These are phyloP conservation scores for Microdochium paspali DNA, from an alignment of 2,329 filamentous ascomycete genomes.

Conservation along the genomic window DNA sequence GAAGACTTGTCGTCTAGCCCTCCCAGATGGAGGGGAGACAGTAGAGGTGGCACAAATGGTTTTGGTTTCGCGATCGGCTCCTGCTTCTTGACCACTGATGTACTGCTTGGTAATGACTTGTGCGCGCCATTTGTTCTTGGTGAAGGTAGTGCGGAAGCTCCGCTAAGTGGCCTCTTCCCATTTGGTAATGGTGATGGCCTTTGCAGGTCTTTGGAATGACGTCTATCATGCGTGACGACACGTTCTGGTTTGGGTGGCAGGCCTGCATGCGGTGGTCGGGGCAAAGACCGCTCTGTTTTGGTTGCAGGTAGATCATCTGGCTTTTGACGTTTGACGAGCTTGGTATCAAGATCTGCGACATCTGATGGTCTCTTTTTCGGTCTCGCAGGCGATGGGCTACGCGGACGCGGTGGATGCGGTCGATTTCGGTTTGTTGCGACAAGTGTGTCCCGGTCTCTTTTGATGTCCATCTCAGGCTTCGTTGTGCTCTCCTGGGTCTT, in stretches of 20 bases:
- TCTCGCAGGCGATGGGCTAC: constrained; percentile 27
- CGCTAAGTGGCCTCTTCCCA: constrained; percentile 12
- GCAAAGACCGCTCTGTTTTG: constrained; percentile 9
- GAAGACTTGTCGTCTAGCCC: constrained; percentile 27
- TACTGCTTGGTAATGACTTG: constrained; percentile 20
- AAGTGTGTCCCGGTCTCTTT: neutral
- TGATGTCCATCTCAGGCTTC: neutral
- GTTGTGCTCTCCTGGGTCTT: neutral
- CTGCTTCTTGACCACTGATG: constrained; percentile 25
- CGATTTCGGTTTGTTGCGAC: constrained; percentile 3
- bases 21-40: constrained; percentile 41
- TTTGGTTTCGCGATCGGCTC: constrained; percentile 23
- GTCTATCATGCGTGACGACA: constrained; percentile 9
- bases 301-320: neutral
- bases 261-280: constrained; percentile 11
- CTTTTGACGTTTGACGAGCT: constrained; percentile 33
- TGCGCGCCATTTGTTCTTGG: constrained; percentile 33
- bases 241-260: constrained; percentile 14
- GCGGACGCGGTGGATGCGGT: constrained; percentile 20
- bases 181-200: constrained; percentile 10
- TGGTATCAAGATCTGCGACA: constrained; percentile 34
- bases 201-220: constrained; percentile 13
- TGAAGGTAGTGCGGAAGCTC: constrained; percentile 25
- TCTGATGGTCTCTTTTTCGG: constrained; percentile 33
- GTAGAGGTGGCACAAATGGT: constrained; percentile 35